These are phyloP conservation scores for Saccharomyces hybrid DNA, from an alignment of 1,139 yeast species.

Conservation along the genomic window DNA sequence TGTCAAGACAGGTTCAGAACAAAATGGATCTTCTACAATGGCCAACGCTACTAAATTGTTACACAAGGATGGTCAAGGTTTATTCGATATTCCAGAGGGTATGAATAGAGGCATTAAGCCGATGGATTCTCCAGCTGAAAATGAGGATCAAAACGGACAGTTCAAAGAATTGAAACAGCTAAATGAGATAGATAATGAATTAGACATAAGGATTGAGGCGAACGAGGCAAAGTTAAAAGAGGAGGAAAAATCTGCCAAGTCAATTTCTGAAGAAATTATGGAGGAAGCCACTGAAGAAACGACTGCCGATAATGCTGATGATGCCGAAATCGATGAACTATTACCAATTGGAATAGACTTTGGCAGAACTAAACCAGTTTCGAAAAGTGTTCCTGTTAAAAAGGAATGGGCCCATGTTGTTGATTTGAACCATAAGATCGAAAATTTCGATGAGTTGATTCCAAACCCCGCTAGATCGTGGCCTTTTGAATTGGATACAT, in stretches of 20 bases:
- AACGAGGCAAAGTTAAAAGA: conserved; percentile 23
- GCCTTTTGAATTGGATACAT: conserved; percentile 91
- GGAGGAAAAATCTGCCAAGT: conserved; percentile 27
- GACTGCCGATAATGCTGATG: conserved; percentile 2
- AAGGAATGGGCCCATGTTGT: conserved; percentile 94
- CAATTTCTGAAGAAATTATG: conserved; percentile 12
- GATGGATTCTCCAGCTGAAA: conserved; percentile 7
- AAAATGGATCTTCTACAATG: conserved; percentile 10
- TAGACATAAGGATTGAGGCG: conserved; percentile 25
- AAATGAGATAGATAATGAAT: conserved; percentile 28
- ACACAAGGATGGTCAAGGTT: conserved; percentile 65
- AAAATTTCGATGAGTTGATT: conserved; percentile 77
- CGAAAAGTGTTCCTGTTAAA: conserved; percentile 35
- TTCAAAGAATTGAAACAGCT: conserved; percentile 19
- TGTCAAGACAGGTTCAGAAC: conserved; percentile 6
- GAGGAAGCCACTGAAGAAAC: conserved; percentile 2
- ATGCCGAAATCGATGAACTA: conserved; percentile 57
- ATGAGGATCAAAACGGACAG: conserved; percentile 12
- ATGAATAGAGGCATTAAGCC: conserved; percentile 60
- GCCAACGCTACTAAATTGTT: conserved; percentile 36
- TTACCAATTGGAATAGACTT: conserved; percentile 60
- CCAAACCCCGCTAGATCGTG: conserved; percentile 90
- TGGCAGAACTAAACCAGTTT: conserved; percentile 36
- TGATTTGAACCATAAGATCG: conserved; percentile 73
- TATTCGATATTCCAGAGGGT: conserved; percentile 81